Evolutionary conservation across 2,329 filamentous ascomycete genomes (phyloP).

Genomic region (Botrytis hyacinthi): DNA sequence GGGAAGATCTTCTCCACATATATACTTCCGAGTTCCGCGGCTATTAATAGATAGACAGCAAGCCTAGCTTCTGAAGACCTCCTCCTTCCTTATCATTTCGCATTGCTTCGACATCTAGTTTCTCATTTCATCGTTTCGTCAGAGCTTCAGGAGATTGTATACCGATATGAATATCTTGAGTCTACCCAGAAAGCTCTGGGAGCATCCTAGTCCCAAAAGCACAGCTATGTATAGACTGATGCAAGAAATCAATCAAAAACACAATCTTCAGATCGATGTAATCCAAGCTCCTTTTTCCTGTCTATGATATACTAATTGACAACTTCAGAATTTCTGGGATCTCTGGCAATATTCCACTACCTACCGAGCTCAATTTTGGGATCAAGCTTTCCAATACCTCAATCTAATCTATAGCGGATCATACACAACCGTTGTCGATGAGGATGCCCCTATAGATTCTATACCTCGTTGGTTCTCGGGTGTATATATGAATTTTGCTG

Average conservation of each 20-base stretch:
- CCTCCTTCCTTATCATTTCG: background rate
- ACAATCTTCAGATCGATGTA: conserved; percentile 58
- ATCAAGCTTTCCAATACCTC: conserved; percentile 58
- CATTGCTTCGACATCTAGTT: background rate
- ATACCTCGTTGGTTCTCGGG: conserved; percentile 78
- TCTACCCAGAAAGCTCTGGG: conserved; percentile 64
- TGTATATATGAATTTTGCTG: conserved; percentile 71
- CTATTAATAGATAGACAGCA: background rate
- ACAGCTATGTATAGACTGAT: conserved; percentile 68
- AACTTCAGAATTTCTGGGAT: conserved; percentile 60
- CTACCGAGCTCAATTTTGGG: conserved; percentile 63
- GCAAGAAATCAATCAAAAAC: conserved; percentile 59
- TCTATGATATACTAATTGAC: background rate
- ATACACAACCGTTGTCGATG: conserved; percentile 63
- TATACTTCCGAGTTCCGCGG: background rate
- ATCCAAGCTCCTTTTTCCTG: background rate
- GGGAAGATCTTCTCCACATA: background rate
- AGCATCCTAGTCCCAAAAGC: conserved; percentile 58
- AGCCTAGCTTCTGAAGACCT: background rate
- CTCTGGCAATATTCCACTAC: conserved; percentile 68
- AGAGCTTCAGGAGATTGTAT: background rate
- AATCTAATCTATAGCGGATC: conserved; percentile 62
- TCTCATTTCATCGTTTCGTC: background rate
- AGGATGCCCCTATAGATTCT: conserved; percentile 64
- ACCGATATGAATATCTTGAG: conserved; percentile 27